A percentile compares a stretch with the other conserved stretches of the same genome.
Evolutionary conservation across 352 stramenopile genomes (phyloP).

Genomic region (Phytopythium litorale): DNA sequence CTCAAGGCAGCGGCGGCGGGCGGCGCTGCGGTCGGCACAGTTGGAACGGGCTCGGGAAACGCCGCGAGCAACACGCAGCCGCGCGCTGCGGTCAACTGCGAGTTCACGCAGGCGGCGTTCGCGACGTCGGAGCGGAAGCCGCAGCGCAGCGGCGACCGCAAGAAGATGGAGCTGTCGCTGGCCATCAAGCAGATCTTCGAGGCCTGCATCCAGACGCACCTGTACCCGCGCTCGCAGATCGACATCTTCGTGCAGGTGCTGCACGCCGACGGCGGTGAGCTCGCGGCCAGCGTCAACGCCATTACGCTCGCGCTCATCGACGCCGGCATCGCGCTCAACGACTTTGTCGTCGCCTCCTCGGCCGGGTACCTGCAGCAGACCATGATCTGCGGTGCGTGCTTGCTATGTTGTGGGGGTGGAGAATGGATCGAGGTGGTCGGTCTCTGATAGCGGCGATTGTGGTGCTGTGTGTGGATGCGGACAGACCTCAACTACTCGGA

Average conservation of each 20-base stretch:
- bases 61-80: constrained; percentile 67
- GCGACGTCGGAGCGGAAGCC: constrained; percentile 83
- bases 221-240: constrained; percentile 91
- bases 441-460: background rate
- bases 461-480: background rate
- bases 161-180: constrained; percentile 85
- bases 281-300: constrained; percentile 89
- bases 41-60: constrained; percentile 58
- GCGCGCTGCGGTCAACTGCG: constrained; percentile 71
- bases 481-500: constrained; percentile 90
- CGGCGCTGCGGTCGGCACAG: constrained; percentile 30
- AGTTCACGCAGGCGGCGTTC: constrained; percentile 88
- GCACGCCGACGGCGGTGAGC: constrained; percentile 85
- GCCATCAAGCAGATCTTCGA: constrained; percentile 92
- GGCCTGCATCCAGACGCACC: constrained; percentile 86
- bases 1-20: constrained; percentile 42
- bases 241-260: constrained; percentile 92
- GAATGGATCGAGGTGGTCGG: background rate
- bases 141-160: constrained; percentile 77
- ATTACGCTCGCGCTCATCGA: constrained; percentile 89
- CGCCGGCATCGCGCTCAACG: constrained; percentile 88
- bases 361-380: constrained; percentile 89
- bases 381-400: constrained; percentile 68
- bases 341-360: constrained; percentile 89
- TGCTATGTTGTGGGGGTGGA: background rate